Base-by-base conservation (phyloP, 495 filamentous ascomycete species). In the Penicillium ucsense region DNA sequence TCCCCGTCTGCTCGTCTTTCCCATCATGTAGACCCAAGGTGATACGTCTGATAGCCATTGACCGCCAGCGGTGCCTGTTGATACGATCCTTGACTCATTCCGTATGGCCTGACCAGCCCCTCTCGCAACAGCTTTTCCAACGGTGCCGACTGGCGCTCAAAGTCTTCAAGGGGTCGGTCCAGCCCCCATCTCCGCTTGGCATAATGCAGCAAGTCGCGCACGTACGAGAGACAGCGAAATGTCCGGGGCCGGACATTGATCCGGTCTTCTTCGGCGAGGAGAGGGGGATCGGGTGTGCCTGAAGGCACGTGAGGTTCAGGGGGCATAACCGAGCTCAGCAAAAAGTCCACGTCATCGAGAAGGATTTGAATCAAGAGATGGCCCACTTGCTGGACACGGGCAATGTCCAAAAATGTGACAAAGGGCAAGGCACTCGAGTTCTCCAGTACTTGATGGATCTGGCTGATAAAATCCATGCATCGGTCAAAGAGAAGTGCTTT, bases 401-500 rank as follows among this genome's bases (percentile, higher is more conserved):
- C 63, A 46, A 74, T 64, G 40, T 74, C 70, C 32, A 70, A 49
- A 34, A 61, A 67, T 8, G 61, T 65, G 31, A 72, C 41, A 38
- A 66, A 63, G 10, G 66, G 59, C 6, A 70, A 43, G 44, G 48
- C 41, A 32, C 46, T 59, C 3, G 57, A 60, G 33, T 66, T 65
- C 35, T 65, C 56, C 31, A 71, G 50, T 2, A 66, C 55, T 47
- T 67, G 64, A 46, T 74, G 67, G 12, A 72, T 62, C 31, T 67
- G 65, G 39, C 53, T 61, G 51, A 71, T 58, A 56, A 89, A 96
- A 35, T 79, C 75, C 48, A 91, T 78, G 54, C 79, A 82, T 53
- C 88, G 81, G 52, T 91, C 87, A 59, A 94, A 94, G 34, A 95
- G 82, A 32, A 92, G 72, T 7, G 79, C 66, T 52, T 84, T 81